Conservation (phyloP, 2,329 filamentous ascomycete species). For the Rhinocladiella similis region DNA sequence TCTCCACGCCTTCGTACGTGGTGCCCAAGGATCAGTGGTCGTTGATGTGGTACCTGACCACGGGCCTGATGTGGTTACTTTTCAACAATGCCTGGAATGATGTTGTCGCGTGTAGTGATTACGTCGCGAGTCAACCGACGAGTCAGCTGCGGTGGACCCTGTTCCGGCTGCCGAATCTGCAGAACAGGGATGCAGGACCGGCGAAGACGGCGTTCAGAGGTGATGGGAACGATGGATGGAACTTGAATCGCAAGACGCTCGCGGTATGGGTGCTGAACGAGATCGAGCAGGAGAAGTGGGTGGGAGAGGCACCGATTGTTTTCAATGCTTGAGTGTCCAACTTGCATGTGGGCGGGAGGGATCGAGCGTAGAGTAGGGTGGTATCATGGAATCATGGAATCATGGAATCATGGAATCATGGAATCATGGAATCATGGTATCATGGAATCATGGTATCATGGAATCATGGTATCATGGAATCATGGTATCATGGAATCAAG, state of each 20-base stretch:
- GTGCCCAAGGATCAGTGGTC: not conserved
- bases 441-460: too few relatives aligned
- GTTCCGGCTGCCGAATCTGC: constrained; percentile 13
- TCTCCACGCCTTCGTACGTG: constrained; percentile 16
- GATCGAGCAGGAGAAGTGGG: constrained; percentile 9
- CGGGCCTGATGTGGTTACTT: not conserved
- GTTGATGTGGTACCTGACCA: constrained; percentile 8
- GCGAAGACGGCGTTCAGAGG: constrained; percentile 5
- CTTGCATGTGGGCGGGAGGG: too few relatives aligned
- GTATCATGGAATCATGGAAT: too few relatives aligned
- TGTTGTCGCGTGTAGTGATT: constrained; percentile 1
- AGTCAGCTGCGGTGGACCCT: constrained; percentile 2
- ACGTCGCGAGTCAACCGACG: constrained; percentile 2
- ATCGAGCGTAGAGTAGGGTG: too few relatives aligned
- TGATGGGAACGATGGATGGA: constrained; percentile 4
- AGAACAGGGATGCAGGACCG: constrained; percentile 6
- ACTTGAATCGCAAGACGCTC: constrained; percentile 13
- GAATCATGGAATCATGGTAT: too few relatives aligned
- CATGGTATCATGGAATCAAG: too few relatives aligned
- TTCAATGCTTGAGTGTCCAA: too few relatives aligned
- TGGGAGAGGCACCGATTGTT: too few relatives aligned
- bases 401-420: too few relatives aligned
- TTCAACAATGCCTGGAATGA: constrained; percentile 8
- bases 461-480: too few relatives aligned
- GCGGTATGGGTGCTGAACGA: constrained; percentile 23